phyloP scores from a whole-genome alignment of 1,139 yeast genomes.

The Kodamaea anthophila region DNA sequence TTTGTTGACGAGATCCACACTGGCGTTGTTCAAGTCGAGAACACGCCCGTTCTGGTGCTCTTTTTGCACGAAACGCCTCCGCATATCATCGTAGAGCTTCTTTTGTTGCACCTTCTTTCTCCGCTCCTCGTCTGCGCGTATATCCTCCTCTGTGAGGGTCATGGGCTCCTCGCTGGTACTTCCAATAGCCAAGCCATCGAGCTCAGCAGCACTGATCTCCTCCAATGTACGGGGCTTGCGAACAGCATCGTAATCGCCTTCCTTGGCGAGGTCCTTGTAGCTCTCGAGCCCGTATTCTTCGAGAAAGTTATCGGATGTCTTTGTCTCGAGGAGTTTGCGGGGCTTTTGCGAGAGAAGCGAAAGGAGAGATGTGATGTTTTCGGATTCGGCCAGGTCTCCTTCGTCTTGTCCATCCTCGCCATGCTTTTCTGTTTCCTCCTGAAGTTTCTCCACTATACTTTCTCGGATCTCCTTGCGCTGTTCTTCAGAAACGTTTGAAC shows the following conservation, averaged over 20 bases:
- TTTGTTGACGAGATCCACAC: conserved; percentile 23
- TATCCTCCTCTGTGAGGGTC: conserved; percentile 20
- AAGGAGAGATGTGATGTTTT: neutral
- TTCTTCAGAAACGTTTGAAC: conserved; percentile 26
- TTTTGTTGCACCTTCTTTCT: conserved; percentile 21
- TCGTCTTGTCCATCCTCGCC: conserved; percentile 10
- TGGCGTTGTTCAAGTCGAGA: conserved; percentile 34
- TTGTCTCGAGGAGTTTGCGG: conserved; percentile 24
- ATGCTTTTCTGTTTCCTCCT: conserved; percentile 10
- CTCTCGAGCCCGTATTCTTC: conserved; percentile 37
- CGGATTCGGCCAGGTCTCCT: conserved; percentile 2
- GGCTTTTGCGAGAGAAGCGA: conserved; percentile 10
- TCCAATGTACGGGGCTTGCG: conserved; percentile 17
- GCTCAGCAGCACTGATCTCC: conserved; percentile 21
- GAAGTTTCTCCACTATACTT: conserved; percentile 31
- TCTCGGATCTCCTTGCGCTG: conserved; percentile 33
- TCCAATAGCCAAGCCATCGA: conserved; percentile 36
- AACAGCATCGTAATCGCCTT: conserved; percentile 16
- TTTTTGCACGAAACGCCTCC: conserved; percentile 21
- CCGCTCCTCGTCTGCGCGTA: conserved; percentile 20
- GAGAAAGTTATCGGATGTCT: conserved; percentile 28
- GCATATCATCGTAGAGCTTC: conserved; percentile 25
- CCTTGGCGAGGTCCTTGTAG: conserved; percentile 23
- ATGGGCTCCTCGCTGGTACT: conserved; percentile 16
- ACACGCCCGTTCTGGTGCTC: conserved; percentile 16